Base-by-base conservation (phyloP, 2,329 filamentous ascomycete genomes). In the Aspergillus transmontanensis region DNA sequence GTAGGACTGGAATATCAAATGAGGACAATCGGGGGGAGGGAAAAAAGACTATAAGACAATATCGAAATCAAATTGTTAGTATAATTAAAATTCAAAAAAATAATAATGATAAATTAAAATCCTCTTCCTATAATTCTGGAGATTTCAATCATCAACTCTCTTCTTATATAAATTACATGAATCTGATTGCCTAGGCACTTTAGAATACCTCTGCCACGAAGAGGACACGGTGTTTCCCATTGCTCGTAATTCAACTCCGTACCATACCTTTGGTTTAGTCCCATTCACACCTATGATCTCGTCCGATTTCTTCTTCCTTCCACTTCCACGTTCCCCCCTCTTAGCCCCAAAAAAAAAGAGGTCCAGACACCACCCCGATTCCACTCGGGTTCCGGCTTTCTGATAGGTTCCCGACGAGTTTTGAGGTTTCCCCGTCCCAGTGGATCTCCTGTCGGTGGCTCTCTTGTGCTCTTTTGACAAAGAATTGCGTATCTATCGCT, bases 201-300 rank as follows among this genome's bases (percentile, higher is more conserved):
- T n/a, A 41, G 26, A 51, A 48, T 60, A 50, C 61, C 55, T 57
- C 64, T 62, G 48, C 60, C 43, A 51, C 55, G 63, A 68, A 72
- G 65, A 73, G 72, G 72, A 73, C 70, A 74, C 72, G 65, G 68
- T 74, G 71, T 74, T 73, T 69, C 67, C 65, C 67, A 66, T 63
- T 59, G 54, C 59, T 56, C 21, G 34, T 58, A 32, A 41, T 46
- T 46, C 54, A 48, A 21, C 28, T 50, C 36, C 58, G 57, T 55
- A 55, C n/a, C 51, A 28, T 51, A 51, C 51, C 32, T 55, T 41
- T 41, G 7, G 39, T 41, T 39, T 23, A 36, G 51, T 39, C 21
- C 21, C 51, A 19, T 55, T 55, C 51, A 41, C 51, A 16, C 14
- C 14, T 39, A 39, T 39, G 5, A 36, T 26, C n/a, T 39, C 32